Evolutionary conservation across 2,329 filamentous ascomycete species (phyloP).

Genomic region (Microcyclospora tardicrescens): DNA sequence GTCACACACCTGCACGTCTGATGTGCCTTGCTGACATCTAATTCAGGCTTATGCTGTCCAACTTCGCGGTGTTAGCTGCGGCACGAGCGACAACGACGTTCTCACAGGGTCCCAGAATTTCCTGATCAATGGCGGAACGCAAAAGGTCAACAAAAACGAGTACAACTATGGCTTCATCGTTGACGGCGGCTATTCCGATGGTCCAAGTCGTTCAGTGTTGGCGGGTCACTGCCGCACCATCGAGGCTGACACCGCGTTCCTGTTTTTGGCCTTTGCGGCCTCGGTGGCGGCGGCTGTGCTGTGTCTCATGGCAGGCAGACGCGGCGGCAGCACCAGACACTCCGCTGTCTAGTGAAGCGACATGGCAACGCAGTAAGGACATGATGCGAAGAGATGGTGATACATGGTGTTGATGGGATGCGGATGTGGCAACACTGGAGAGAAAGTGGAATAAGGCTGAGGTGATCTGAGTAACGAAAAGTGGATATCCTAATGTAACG

Average conservation of each 20-base stretch:
- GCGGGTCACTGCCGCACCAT: constrained; percentile 10
- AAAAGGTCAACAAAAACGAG: neutral
- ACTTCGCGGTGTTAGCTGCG: constrained; percentile 9
- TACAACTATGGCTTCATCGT: neutral
- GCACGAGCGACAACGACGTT: neutral
- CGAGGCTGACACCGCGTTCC: constrained; percentile 13
- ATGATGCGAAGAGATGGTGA: too few relatives aligned
- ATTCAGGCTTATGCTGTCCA: constrained; percentile 11
- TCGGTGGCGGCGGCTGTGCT: constrained; percentile 6
- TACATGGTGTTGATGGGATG: too few relatives aligned
- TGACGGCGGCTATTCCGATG: neutral
- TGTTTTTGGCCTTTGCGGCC: constrained; percentile 11
- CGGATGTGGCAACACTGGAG: too few relatives aligned
- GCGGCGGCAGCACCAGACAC: constrained; percentile 1
- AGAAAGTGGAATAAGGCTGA: too few relatives aligned
- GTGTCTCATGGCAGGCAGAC: constrained; percentile 4
- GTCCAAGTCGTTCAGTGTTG: neutral
- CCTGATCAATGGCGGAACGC: constrained; percentile 12
- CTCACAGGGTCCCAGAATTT: constrained; percentile 3
- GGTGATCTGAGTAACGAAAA: too few relatives aligned
- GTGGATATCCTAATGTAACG: too few relatives aligned
- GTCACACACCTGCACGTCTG: neutral
- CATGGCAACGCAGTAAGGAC: too few relatives aligned
- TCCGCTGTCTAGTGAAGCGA: constrained; percentile 1
- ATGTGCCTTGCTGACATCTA: neutral